A percentile compares a stretch with the other conserved stretches of the same genome.
Conservation (phyloP, 2,329 filamentous ascomycete genomes). For the Sporothrix euskadiensis region DNA sequence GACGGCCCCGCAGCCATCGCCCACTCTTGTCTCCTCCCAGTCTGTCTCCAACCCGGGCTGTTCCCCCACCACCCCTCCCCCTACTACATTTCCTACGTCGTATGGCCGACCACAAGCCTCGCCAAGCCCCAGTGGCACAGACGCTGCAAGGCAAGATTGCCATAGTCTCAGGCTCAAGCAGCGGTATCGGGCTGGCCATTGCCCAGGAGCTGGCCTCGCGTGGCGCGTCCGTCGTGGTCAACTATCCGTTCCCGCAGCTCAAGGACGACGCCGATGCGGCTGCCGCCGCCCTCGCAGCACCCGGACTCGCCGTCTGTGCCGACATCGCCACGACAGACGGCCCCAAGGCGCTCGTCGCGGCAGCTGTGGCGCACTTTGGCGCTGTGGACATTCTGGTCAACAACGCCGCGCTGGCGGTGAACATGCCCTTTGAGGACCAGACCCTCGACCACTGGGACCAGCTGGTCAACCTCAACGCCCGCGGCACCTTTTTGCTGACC, state of each 20-base stretch:
- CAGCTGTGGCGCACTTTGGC: constrained; percentile 36
- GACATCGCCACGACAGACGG: constrained; percentile 45
- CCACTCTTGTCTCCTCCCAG: too few relatives aligned
- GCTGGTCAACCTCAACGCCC: constrained; percentile 60
- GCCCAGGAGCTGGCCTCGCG: constrained; percentile 47
- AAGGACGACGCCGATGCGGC: constrained; percentile 38
- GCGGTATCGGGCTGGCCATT: constrained; percentile 50
- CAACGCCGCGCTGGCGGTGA: constrained; percentile 38
- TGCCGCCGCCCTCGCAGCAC: constrained; percentile 37
- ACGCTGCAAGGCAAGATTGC: constrained; percentile 49
- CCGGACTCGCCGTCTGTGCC: constrained; percentile 44
- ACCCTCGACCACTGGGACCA: constrained; percentile 52
- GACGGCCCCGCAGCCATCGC: too few relatives aligned
- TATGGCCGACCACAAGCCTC: not conserved
- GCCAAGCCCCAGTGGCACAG: not conserved
- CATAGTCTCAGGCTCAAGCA: constrained; percentile 49
- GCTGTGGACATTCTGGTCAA: constrained; percentile 32
- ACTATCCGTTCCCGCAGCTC: constrained; percentile 47
- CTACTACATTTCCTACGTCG: not conserved
- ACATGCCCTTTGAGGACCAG: constrained; percentile 44
- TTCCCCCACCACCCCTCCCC: not conserved
- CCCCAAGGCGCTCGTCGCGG: constrained; percentile 42
- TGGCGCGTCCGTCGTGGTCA: constrained; percentile 51
- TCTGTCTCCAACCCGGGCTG: too few relatives aligned
- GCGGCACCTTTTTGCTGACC: constrained; percentile 54